phyloP scores from a whole-genome alignment of 2,329 filamentous ascomycete species.

The Phaeoacremonium minimum region DNA sequence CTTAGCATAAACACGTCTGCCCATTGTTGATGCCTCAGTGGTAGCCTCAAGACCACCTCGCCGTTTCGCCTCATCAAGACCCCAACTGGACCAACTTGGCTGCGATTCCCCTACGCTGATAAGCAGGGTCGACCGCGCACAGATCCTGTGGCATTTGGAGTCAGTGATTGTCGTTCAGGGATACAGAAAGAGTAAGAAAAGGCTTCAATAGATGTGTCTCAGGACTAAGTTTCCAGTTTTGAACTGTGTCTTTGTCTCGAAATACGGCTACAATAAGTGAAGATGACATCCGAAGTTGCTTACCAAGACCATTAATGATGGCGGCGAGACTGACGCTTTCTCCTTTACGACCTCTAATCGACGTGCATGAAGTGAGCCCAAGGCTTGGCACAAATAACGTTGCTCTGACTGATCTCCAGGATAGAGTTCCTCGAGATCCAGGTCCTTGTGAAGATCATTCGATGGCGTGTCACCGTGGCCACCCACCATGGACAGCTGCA shows the following conservation, averaged over 20 bases:
- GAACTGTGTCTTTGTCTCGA: too few species aligned
- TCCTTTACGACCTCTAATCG: constrained; percentile 35
- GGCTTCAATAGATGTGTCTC: too few species aligned
- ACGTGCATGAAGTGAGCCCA: constrained; percentile 34
- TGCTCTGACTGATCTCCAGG: constrained; percentile 38
- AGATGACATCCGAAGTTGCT: too few species aligned
- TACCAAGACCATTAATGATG: constrained; percentile 46
- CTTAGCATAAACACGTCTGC: constrained; percentile 38
- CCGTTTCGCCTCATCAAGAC: constrained; percentile 33
- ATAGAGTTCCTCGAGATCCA: constrained; percentile 30
- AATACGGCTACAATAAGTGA: too few species aligned
- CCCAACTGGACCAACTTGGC: constrained; percentile 41
- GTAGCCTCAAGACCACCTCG: constrained; percentile 35
- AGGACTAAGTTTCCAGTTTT: too few species aligned
- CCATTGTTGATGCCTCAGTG: constrained; percentile 44
- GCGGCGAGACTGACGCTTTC: constrained; percentile 33
- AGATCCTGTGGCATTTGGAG: too few species aligned
- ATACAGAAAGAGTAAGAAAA: too few species aligned
- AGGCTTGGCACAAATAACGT: constrained; percentile 39
- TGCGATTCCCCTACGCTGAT: constrained; percentile 46
- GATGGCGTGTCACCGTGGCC: constrained; percentile 39
- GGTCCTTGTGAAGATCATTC: constrained; percentile 21
- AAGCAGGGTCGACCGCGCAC: constrained; percentile 47
- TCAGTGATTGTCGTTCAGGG: too few species aligned
- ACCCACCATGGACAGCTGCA: constrained; percentile 42